These are phyloP conservation scores for Komagataella ulmi DNA, from an alignment of 805 yeast species.

Conservation along the genomic window DNA sequence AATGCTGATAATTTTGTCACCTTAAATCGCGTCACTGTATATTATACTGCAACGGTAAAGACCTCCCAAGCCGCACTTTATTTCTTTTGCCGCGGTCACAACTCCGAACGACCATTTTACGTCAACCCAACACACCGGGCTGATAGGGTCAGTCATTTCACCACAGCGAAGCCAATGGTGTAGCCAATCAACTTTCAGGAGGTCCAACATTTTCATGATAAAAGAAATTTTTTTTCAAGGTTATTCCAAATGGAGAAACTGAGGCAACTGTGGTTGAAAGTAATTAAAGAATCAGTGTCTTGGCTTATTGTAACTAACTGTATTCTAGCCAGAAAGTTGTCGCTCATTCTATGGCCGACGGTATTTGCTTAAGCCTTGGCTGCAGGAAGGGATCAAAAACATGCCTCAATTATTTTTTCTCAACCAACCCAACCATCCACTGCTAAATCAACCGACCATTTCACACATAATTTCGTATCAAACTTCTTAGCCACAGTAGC, in stretches of 20 bases:
- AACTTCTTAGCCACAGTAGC: neutral
- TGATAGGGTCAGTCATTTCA: too few relatives aligned
- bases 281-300: neutral
- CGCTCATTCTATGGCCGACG: neutral
- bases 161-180: too few relatives aligned
- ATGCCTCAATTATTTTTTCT: neutral
- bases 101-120: too few relatives aligned
- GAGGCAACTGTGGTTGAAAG: neutral
- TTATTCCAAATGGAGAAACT: neutral
- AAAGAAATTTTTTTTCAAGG: neutral
- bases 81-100: too few relatives aligned
- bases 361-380: neutral
- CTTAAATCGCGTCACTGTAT: neutral
- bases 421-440: neutral
- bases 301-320: neutral
- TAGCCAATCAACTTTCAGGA: too few relatives aligned
- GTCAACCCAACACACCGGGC: too few relatives aligned
- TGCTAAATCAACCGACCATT: neutral
- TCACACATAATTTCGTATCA: neutral
- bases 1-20: neutral
- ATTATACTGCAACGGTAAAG: too few relatives aligned
- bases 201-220: too few relatives aligned
- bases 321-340: neutral
- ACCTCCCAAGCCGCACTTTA: too few relatives aligned
- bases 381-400: neutral